These are phyloP conservation scores for Ascochyta pisi DNA, from an alignment of 2,329 filamentous ascomycete genomes.

Conservation along the genomic window DNA sequence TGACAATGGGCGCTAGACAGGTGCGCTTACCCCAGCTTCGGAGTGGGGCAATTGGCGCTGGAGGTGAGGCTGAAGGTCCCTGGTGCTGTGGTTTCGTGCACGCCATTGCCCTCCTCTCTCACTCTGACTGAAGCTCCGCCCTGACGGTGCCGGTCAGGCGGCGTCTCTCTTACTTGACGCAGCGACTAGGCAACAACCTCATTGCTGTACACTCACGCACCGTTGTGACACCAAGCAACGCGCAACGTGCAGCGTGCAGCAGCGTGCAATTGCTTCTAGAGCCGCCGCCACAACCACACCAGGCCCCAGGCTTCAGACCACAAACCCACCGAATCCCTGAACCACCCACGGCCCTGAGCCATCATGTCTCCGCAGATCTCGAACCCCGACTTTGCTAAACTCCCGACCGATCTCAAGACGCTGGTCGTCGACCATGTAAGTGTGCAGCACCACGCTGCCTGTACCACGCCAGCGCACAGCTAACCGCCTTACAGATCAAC, in stretches of 20 bases:
- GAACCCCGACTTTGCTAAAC: slow-evolving; percentile 36
- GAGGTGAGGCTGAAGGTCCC: slow-evolving; percentile 10
- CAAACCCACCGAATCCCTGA: background rate
- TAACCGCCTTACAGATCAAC: slow-evolving; percentile 42
- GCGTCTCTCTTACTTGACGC: background rate
- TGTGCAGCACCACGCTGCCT: background rate
- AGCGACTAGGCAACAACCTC: background rate
- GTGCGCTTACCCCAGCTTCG: slow-evolving; percentile 12
- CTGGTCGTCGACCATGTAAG: slow-evolving; percentile 49
- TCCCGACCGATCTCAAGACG: slow-evolving; percentile 50
- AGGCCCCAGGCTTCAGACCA: background rate
- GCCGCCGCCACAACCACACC: slow-evolving; percentile 4
- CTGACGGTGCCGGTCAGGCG: background rate
- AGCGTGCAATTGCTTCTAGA: background rate
- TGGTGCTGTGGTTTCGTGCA: background rate
- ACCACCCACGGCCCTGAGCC: background rate
- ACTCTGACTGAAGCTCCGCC: background rate
- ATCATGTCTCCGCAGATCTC: slow-evolving; percentile 33
- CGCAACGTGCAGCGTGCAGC: no score
- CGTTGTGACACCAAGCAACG: no score
- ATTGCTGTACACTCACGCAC: background rate
- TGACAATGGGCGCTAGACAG: slow-evolving; percentile 2
- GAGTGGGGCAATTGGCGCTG: slow-evolving; percentile 4
- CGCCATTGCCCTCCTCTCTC: background rate
- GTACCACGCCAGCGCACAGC: background rate